Percentiles rank a stretch among this genome's conserved stretches.
Evolutionary conservation across 306 rosid species (phyloP).

Genomic region (Urtica urens): DNA sequence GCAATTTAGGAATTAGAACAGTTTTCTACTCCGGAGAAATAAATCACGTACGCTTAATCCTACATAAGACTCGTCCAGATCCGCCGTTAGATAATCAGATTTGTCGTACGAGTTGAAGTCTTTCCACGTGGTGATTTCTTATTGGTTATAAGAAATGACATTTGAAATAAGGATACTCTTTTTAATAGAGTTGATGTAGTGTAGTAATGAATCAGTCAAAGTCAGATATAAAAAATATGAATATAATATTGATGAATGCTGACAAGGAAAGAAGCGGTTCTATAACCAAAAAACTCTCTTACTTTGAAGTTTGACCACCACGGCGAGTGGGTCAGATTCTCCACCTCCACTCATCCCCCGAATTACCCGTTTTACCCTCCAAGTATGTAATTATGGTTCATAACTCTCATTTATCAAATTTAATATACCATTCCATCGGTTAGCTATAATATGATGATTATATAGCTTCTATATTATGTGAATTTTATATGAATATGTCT

Average conservation of each 20-base stretch:
- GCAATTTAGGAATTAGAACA: slow-evolving; percentile 7
- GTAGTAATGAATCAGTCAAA: slow-evolving; percentile 17
- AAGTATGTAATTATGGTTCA: no score
- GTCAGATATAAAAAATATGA: slow-evolving; percentile 8
- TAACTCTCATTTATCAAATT: no score
- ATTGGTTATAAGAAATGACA: background rate
- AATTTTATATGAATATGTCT: no score
- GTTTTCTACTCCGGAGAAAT: background rate
- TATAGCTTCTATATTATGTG: background rate
- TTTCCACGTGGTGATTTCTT: slow-evolving; percentile 3
- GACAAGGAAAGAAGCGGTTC: slow-evolving; percentile 18
- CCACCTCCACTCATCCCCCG: background rate
- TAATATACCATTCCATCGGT: no score
- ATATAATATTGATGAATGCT: slow-evolving; percentile 4
- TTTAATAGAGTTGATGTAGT: background rate
- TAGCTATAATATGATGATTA: background rate
- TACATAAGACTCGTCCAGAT: background rate
- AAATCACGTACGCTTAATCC: background rate
- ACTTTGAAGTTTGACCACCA: slow-evolving; percentile 38
- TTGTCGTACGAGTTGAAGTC: background rate
- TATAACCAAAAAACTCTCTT: background rate
- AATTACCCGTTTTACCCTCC: slow-evolving; percentile 5
- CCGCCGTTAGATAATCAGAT: background rate
- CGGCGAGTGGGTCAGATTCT: slow-evolving; percentile 16
- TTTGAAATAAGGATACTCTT: background rate